phyloP scores from a whole-genome alignment of 139 green algal genomes.

The Tetradesmus lagerheimii region DNA sequence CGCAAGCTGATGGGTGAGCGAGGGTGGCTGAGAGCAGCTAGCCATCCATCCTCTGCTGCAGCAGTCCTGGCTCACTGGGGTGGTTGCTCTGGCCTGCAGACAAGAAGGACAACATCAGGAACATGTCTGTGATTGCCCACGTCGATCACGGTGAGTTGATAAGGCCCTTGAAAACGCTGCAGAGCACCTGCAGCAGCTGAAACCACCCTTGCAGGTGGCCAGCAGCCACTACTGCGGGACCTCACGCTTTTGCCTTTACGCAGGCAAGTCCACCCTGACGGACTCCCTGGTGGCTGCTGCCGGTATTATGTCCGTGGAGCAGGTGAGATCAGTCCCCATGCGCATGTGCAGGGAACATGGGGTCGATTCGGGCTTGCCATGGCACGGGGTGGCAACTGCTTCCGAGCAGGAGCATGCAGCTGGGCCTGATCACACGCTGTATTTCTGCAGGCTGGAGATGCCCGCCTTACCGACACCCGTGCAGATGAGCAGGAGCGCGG shows the following conservation, averaged over 20 bases:
- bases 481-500: conserved; percentile 98
- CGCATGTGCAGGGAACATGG: background rate
- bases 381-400: background rate
- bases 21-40: background rate
- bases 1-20: conserved; percentile 39
- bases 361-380: background rate
- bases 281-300: conserved; percentile 99
- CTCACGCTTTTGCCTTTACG: background rate
- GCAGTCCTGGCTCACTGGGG: background rate
- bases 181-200: background rate
- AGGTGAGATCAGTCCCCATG: conserved; percentile 57
- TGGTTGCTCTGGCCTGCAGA: conserved; percentile 53
- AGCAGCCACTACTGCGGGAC: background rate
- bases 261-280: conserved; percentile 96
- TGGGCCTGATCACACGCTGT: background rate
- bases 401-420: background rate
- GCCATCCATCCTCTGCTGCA: background rate
- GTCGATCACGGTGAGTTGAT: conserved; percentile 88
- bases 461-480: conserved; percentile 95
- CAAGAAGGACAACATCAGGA: conserved; percentile 95
- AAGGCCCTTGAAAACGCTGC: background rate
- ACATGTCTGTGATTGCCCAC: conserved; percentile 94
- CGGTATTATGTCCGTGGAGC: conserved; percentile 98
- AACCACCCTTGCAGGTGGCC: background rate
- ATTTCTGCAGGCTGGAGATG: conserved; percentile 84